Conservation (phyloP, 2,329 filamentous ascomycete species). For the Dryadomyces quercivorus region DNA sequence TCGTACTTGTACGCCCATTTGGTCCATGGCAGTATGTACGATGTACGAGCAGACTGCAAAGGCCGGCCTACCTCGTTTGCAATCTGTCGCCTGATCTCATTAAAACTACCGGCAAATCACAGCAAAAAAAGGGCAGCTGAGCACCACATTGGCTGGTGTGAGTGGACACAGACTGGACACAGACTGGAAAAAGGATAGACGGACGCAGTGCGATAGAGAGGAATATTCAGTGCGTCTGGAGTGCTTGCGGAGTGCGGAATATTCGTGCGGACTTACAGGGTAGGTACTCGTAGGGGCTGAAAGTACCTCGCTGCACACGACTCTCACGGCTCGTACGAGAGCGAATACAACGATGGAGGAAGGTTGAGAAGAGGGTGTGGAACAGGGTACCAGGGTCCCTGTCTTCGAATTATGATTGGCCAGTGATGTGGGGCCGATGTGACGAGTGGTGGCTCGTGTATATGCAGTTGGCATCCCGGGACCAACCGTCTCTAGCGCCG, state of each 20-base stretch:
- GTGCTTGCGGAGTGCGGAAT: too few relatives aligned
- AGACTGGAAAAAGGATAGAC: too few relatives aligned
- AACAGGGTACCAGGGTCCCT: background rate
- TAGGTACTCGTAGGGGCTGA: too few relatives aligned
- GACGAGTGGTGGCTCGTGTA: conserved; percentile 33
- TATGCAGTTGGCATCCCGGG: conserved; percentile 31
- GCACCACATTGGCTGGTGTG: background rate
- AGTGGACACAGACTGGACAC: background rate
- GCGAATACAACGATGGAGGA: background rate
- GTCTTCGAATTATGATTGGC: conserved; percentile 22
- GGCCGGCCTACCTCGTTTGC: too few relatives aligned
- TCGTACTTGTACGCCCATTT: too few relatives aligned
- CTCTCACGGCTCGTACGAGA: background rate
- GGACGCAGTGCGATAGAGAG: background rate
- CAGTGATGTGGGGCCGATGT: conserved; percentile 20
- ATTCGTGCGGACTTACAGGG: too few relatives aligned
- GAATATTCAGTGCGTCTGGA: too few relatives aligned
- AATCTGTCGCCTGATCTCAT: background rate
- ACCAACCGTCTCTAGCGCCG: conserved; percentile 14
- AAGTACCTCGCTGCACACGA: background rate
- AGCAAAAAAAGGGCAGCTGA: background rate
- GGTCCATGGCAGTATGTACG: too few relatives aligned
- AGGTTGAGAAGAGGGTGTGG: background rate
- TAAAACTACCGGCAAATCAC: background rate
- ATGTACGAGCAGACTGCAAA: too few relatives aligned